These are phyloP conservation scores for Rhynchosporium graminicola DNA, from an alignment of 2,329 filamentous ascomycete species.

Conservation along the genomic window DNA sequence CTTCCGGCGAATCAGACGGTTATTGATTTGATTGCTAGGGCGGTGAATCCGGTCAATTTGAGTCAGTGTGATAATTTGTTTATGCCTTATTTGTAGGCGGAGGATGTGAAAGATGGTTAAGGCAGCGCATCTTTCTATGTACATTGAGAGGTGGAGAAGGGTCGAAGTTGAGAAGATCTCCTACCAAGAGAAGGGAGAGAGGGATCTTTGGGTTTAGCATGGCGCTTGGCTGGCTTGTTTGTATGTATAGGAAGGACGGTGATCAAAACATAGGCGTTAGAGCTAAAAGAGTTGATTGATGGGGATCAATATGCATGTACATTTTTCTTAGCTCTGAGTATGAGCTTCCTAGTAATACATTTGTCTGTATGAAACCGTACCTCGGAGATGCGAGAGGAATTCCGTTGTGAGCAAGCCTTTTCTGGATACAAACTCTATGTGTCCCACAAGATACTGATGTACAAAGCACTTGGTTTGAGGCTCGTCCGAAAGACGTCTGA, in stretches of 20 bases:
- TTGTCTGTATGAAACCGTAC: not conserved
- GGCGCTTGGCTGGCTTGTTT: slow-evolving; percentile 22
- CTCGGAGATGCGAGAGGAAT: too few relatives aligned
- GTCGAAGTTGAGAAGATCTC: not conserved
- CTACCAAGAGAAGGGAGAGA: not conserved
- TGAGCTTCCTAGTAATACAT: not conserved
- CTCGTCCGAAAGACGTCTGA: too few relatives aligned
- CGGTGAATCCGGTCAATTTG: slow-evolving; percentile 88
- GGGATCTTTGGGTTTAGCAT: slow-evolving; percentile 27
- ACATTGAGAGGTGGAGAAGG: not conserved
- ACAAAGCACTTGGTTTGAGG: too few relatives aligned
- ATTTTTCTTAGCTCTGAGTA: not conserved
- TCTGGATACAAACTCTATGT: too few relatives aligned
- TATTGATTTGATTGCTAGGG: slow-evolving; percentile 89
- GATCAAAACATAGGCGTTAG: not conserved
- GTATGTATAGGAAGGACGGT: not conserved
- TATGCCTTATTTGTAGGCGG: slow-evolving; percentile 79
- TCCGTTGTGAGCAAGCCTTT: too few relatives aligned
- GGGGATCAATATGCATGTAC: not conserved
- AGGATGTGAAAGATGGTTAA: not conserved
- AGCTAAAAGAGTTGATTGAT: not conserved
- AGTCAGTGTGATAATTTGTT: slow-evolving; percentile 88
- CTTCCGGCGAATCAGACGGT: slow-evolving; percentile 96
- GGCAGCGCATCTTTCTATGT: too few relatives aligned
- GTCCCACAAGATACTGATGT: too few relatives aligned